Conservation (phyloP, 768 basidiomycete species). For the Pleurotus ostreatus region DNA sequence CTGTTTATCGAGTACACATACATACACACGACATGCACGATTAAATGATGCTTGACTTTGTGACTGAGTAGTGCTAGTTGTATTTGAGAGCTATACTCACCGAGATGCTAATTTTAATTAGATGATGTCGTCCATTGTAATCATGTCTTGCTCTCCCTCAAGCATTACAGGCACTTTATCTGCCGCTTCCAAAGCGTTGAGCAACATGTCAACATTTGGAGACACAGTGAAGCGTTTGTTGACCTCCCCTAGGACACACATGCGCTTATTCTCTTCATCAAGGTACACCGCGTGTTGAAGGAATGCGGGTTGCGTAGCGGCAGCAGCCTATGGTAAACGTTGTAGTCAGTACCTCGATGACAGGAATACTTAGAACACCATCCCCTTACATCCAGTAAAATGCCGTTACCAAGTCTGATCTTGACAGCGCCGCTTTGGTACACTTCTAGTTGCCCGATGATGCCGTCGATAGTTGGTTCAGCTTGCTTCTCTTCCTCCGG, state of each 20-base stretch:
- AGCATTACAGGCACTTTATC: slow-evolving; percentile 30
- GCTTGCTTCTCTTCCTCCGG: slow-evolving; percentile 26
- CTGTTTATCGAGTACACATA: background rate
- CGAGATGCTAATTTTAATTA: background rate
- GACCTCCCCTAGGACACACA: slow-evolving; percentile 81
- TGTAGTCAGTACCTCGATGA: too few species aligned
- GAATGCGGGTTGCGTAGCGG: slow-evolving; percentile 83
- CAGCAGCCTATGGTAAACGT: slow-evolving; percentile 52
- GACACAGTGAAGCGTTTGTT: slow-evolving; percentile 82
- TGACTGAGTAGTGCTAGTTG: background rate
- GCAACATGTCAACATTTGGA: slow-evolving; percentile 75
- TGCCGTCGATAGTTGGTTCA: slow-evolving; percentile 54
- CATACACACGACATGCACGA: too few species aligned
- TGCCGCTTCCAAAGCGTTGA: slow-evolving; percentile 58
- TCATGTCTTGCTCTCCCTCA: slow-evolving; percentile 43
- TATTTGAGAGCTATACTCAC: background rate
- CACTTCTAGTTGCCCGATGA: slow-evolving; percentile 81
- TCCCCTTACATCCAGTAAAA: slow-evolving; percentile 72
- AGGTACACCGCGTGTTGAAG: slow-evolving; percentile 82
- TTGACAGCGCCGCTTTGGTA: slow-evolving; percentile 84
- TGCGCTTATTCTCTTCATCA: slow-evolving; percentile 51
- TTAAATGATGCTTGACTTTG: slow-evolving; percentile 9
- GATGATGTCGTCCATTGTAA: slow-evolving; percentile 46
- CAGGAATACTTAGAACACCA: slow-evolving; percentile 1
- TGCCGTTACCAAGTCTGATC: slow-evolving; percentile 78